These are phyloP conservation scores for Penicillium janthinellum DNA, from an alignment of 2,329 filamentous ascomycete genomes.

Conservation along the genomic window DNA sequence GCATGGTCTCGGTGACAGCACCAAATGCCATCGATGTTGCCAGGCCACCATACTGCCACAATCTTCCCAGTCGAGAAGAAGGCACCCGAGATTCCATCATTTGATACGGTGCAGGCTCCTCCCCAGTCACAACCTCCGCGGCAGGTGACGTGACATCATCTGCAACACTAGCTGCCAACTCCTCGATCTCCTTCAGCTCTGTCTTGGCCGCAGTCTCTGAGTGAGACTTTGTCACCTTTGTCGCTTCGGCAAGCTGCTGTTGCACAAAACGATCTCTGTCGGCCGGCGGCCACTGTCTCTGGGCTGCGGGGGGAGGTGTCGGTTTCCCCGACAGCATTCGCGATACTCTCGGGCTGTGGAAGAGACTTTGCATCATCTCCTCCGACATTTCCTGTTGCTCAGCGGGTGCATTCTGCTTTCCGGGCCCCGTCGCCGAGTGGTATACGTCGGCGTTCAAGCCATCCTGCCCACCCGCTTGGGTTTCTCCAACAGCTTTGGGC, in stretches of 20 bases:
- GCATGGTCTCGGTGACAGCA: conserved; percentile 81
- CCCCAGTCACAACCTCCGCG: conserved; percentile 22
- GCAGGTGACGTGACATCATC: conserved; percentile 37
- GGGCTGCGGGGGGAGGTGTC: conserved; percentile 9
- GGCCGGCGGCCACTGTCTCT: not conserved
- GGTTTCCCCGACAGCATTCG: conserved; percentile 55
- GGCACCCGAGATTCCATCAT: conserved; percentile 90
- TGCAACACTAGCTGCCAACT: conserved; percentile 52
- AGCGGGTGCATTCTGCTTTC: conserved; percentile 25
- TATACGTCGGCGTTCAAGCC: conserved; percentile 60
- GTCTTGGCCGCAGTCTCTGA: conserved; percentile 9
- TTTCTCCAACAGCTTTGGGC: conserved; percentile 53
- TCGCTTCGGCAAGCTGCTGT: not conserved
- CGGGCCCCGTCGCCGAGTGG: conserved; percentile 41
- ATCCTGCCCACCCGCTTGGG: conserved; percentile 47
- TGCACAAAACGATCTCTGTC: not conserved
- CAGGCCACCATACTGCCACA: conserved; percentile 94
- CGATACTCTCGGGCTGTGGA: conserved; percentile 62
- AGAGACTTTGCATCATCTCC: conserved; percentile 62
- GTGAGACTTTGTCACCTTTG: not conserved
- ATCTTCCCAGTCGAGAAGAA: conserved; percentile 77
- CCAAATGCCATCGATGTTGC: conserved; percentile 95
- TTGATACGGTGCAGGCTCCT: conserved; percentile 57
- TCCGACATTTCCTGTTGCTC: conserved; percentile 55
- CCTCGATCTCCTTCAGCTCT: conserved; percentile 45